A percentile compares a stretch with the other conserved stretches of the same genome.
Conservation (phyloP, 2,329 filamentous ascomycete species). For the Fusarium tanahbumbuense region DNA sequence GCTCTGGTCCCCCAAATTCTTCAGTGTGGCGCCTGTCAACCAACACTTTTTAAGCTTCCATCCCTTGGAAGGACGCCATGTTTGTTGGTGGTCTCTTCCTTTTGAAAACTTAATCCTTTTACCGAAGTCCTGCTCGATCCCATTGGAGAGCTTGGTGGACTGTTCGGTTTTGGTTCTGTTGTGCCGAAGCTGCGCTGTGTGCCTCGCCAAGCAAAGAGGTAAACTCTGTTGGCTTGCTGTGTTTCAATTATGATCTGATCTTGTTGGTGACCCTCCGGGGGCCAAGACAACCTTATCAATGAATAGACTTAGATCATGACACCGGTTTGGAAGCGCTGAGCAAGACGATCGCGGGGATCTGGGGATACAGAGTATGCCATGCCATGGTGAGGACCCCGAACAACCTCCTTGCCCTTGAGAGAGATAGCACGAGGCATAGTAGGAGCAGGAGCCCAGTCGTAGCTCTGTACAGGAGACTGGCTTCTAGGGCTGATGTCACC, state of each 20-base stretch:
- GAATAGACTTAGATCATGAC: conserved; percentile 33
- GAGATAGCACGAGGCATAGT: conserved; percentile 44
- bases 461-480: conserved; percentile 31
- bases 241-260: conserved; percentile 49
- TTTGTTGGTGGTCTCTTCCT: neutral
- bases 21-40: conserved; percentile 21
- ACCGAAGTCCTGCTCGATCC: conserved; percentile 29
- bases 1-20: neutral
- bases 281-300: conserved; percentile 33
- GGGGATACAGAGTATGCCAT: conserved; percentile 52
- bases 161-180: conserved; percentile 3
- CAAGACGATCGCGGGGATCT: conserved; percentile 51
- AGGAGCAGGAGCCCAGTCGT: conserved; percentile 23
- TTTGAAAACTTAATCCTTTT: neutral
- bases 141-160: conserved; percentile 24
- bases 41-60: conserved; percentile 13
- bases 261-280: conserved; percentile 56
- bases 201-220: neutral
- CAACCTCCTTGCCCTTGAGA: conserved; percentile 59
- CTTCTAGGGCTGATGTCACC: conserved; percentile 37
- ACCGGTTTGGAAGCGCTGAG: conserved; percentile 26
- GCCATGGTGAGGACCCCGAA: conserved; percentile 50
- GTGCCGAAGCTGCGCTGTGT: conserved; percentile 3
- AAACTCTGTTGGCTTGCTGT: neutral
- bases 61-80: neutral